Conservation (phyloP, 1,284 basidiomycete species). For the Stygiomarasmius scandens region DNA sequence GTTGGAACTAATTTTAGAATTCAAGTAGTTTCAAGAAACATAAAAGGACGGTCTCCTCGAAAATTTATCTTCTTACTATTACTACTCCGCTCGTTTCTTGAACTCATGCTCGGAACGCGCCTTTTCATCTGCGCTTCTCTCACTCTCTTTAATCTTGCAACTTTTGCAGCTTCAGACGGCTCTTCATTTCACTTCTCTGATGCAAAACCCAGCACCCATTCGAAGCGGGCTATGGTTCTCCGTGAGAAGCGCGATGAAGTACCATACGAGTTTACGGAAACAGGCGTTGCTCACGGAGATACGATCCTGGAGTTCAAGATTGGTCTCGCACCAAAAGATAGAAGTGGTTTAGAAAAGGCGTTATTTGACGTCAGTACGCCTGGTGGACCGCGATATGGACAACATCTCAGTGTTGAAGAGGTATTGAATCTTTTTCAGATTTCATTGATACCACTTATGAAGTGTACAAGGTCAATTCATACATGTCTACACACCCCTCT, state of each 20-base stretch:
- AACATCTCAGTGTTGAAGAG: constrained; percentile 47
- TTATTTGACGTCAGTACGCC: constrained; percentile 22
- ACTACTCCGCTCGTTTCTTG: too few relatives aligned
- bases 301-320: constrained; percentile 19
- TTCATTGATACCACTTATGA: neutral
- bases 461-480: constrained; percentile 21
- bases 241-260: constrained; percentile 17
- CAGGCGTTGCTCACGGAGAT: constrained; percentile 12
- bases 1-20: too few relatives aligned
- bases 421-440: constrained; percentile 26
- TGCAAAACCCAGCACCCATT: neutral
- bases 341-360: constrained; percentile 16
- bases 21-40: too few relatives aligned
- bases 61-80: too few relatives aligned
- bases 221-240: constrained; percentile 6
- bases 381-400: constrained; percentile 43
- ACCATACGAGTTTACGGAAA: constrained; percentile 14
- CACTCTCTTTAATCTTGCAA: constrained; percentile 5
- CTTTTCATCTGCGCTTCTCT: neutral
- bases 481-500: constrained; percentile 43
- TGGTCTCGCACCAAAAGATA: constrained; percentile 16
- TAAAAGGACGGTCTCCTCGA: too few relatives aligned
- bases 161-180: too few relatives aligned
- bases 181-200: neutral
- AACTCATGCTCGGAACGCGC: neutral